Evolutionary conservation across 805 yeast genomes (phyloP).

Genomic region (Metschnikowia gruessii): DNA sequence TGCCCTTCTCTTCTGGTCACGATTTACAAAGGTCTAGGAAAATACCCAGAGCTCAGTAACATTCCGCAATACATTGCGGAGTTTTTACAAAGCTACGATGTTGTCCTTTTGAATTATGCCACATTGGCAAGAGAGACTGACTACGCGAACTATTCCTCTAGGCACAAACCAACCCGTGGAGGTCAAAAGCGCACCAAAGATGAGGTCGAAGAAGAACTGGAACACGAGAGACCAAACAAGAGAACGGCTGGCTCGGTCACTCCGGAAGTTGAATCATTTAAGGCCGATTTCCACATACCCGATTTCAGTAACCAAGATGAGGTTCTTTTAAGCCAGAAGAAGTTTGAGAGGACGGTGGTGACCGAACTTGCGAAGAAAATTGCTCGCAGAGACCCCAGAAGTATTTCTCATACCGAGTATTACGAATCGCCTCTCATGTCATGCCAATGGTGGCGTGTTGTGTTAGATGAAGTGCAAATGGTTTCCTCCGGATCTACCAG

Average conservation of each 20-base stretch:
- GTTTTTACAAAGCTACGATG: slow-evolving; percentile 60
- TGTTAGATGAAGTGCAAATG: slow-evolving; percentile 95
- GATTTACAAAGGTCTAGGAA: slow-evolving; percentile 56
- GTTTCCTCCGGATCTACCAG: slow-evolving; percentile 69
- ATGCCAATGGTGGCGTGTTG: slow-evolving; percentile 83
- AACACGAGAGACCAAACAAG: not conserved
- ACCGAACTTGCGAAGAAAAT: slow-evolving; percentile 14
- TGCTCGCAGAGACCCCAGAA: slow-evolving; percentile 9
- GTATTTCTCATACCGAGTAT: slow-evolving; percentile 17
- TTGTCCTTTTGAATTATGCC: slow-evolving; percentile 76
- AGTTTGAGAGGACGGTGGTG: slow-evolving; percentile 16
- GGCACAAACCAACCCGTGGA: slow-evolving; percentile 44
- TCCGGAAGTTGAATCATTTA: slow-evolving; percentile 10
- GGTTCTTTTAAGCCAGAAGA: slow-evolving; percentile 13
- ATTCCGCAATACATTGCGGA: slow-evolving; percentile 47
- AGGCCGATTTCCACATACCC: slow-evolving; percentile 14
- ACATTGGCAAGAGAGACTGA: slow-evolving; percentile 74
- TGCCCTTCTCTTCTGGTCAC: slow-evolving; percentile 62
- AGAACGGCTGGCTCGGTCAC: slow-evolving; percentile 2
- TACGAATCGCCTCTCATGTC: slow-evolving; percentile 81
- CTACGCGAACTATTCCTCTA: slow-evolving; percentile 69
- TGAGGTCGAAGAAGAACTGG: not conserved
- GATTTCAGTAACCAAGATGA: slow-evolving; percentile 8
- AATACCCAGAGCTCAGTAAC: slow-evolving; percentile 26
- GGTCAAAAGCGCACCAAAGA: slow-evolving; percentile 16